Base-by-base conservation (phyloP, 345 rosid genomes). In the Trapa incisa region DNA sequence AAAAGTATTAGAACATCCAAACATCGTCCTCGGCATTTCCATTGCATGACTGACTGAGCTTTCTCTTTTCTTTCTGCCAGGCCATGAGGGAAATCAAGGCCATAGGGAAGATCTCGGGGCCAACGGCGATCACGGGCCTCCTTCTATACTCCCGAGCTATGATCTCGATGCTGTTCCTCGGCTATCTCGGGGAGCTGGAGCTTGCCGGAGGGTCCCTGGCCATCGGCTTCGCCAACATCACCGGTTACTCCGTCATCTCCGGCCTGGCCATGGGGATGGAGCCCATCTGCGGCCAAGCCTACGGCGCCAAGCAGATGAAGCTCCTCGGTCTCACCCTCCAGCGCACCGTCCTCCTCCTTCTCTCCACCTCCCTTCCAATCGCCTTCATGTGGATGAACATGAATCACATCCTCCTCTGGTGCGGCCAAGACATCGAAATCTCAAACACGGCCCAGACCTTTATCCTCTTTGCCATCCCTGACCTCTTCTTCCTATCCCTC, bases 201-300 rank as follows among this genome's bases (percentile, higher is more conserved):
- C 88, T 94, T 7, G 99, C 99, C 2, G 97, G 91, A 8, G 99
- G 99, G 54, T 91, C 99, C 45, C 95, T 94, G 47, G 79, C 99
- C 73, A 89, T 89, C 47, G 97, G 96, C 52, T 89, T 94, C 50
- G 99, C 99, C 5, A 94, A 94, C 80, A 94, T 93, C 71, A 90
- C 98, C 1, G 98, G 98, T 52, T 93, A 93, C 88, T 93, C 98
- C 37, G 91, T 93, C 15, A 81, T 93, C 78, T 93, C 98, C 38
- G 98, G 98, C n/a, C 81, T 93, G 13, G 91, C 98, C 68, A 91
- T 94, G 99, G 99, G 99, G 65, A 94, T 94, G 99, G 99, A 94
- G 69, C 99, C 99, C 76, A 94, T 94, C 53, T 94, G 99, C 4
- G 96, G 95, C 2, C 99, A 94, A 77, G 99, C 99, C 47, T 89